phyloP scores from a whole-genome alignment of 2,329 filamentous ascomycete species.

The Biscogniauxia marginata region DNA sequence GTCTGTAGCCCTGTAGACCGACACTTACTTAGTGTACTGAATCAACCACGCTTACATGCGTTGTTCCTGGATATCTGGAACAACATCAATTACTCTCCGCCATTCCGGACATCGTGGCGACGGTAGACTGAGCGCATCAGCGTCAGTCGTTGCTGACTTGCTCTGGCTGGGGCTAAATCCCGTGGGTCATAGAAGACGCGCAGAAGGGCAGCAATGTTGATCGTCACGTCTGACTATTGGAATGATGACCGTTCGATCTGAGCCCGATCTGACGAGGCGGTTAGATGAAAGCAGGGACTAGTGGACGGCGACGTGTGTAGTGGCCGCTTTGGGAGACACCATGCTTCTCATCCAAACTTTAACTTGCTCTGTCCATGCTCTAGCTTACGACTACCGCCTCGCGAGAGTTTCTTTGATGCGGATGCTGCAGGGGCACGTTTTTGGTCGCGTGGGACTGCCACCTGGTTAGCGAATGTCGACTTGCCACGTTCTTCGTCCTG shows the following conservation, averaged over 20 bases:
- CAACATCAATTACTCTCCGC: neutral
- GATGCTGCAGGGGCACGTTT: constrained; percentile 37
- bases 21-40: constrained; percentile 8
- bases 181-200: neutral
- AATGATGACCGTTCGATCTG: neutral
- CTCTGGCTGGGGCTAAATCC: neutral
- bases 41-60: neutral
- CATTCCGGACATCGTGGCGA: neutral
- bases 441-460: constrained; percentile 34
- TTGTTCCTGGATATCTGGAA: neutral
- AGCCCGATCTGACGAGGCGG: constrained; percentile 3
- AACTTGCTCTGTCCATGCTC: constrained; percentile 62
- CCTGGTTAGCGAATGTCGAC: constrained; percentile 42
- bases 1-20: constrained; percentile 6
- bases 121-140: neutral
- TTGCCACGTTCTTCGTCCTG: constrained; percentile 61
- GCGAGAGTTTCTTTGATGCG: constrained; percentile 38
- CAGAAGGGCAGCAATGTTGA: neutral
- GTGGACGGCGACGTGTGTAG: constrained; percentile 11
- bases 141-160: neutral
- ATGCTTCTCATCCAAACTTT: constrained; percentile 52
- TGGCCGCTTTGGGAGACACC: constrained; percentile 21
- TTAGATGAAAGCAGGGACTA: constrained; percentile 9
- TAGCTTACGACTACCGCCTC: constrained; percentile 38
- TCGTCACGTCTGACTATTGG: neutral